Evolutionary conservation across 2,329 filamentous ascomycete genomes (phyloP).

Genomic region (Hypocrella siamensis): DNA sequence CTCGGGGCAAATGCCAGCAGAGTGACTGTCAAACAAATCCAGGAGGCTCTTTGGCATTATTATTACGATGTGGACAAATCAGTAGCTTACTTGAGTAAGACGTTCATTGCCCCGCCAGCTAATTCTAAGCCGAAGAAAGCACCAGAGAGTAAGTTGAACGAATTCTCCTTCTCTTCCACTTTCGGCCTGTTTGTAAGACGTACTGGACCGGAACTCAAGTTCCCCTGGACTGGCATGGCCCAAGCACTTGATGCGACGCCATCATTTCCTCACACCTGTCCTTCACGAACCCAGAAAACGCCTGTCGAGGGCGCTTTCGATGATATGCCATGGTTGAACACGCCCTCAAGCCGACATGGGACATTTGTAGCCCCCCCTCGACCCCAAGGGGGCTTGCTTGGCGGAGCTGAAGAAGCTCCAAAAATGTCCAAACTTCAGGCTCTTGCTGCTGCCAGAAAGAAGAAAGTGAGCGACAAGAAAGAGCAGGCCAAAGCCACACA

Average conservation of each 20-base stretch:
- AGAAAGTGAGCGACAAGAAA: constrained; percentile 55
- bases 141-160: constrained; percentile 24
- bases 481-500: constrained; percentile 11
- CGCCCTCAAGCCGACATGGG: constrained; percentile 50
- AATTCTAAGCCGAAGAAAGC: constrained; percentile 22
- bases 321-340: constrained; percentile 72
- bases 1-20: constrained; percentile 45
- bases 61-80: constrained; percentile 86
- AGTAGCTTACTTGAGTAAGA: constrained; percentile 63
- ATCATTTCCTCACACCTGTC: not conserved
- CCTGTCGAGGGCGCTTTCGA: constrained; percentile 39
- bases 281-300: not conserved
- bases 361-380: constrained; percentile 42
- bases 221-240: constrained; percentile 4
- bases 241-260: constrained; percentile 1
- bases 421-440: constrained; percentile 86
- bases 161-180: constrained; percentile 16
- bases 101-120: constrained; percentile 25
- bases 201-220: constrained; percentile 16
- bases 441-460: constrained; percentile 71
- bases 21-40: constrained; percentile 50
- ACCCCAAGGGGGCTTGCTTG: constrained; percentile 55
- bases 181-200: constrained; percentile 11
- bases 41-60: constrained; percentile 89
- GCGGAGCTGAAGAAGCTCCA: constrained; percentile 49